Evolutionary conservation across 1,284 basidiomycete species (phyloP), one percentile per base, ranked within the genome.

Genomic region (Leccinum angustisporum): DNA sequence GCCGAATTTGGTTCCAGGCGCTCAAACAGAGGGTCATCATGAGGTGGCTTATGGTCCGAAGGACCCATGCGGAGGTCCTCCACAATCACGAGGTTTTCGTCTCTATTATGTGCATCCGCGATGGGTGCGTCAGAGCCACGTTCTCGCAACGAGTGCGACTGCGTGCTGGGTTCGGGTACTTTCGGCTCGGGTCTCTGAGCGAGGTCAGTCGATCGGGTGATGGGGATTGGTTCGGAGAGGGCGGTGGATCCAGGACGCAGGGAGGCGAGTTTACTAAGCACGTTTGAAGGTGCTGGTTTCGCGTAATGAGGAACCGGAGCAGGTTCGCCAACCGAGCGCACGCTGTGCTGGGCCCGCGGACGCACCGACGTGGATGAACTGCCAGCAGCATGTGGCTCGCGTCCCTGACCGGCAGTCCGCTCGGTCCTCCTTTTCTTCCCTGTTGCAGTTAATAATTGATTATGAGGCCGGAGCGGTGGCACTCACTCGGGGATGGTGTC

Each of bases 1-100:
- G 88, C 86, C 38, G 94, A 95, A 76, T 96, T 91, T 1, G 95
- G 95, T 71, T 98, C 95, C 1, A 94, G 70, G 58, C 79, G 81
- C 61, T 88, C 79, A 72, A 95, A 97, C 25, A 80, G 65, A 0
- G 90, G 90, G 72, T 95, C 93, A 57, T 87, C 85, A 34, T 77
- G 76, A 1, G 84, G 82, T 1, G 88, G 75, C 21, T 79, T 84
- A 70, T 90, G 88, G 53, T 93, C 86, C 43, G 80, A 79, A 4
- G 95, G 94, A 0, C 95, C 95, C 48, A 86, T 79, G 62, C 84
- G 76, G 4, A 98, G 80, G 14, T 90, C 83, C 66, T 95, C 88
- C 8, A 94, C 75, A 16, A 97, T 75, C 0, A 85, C 86, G 30
- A 96, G 81, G 57, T 82, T 78, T 33, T 91, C 87, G 65, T 90